Percentiles rank a stretch among this genome's conserved stretches.
phyloP scores from a whole-genome alignment of 129 eudicot genomes.

The Smallanthus sonchifolius region DNA sequence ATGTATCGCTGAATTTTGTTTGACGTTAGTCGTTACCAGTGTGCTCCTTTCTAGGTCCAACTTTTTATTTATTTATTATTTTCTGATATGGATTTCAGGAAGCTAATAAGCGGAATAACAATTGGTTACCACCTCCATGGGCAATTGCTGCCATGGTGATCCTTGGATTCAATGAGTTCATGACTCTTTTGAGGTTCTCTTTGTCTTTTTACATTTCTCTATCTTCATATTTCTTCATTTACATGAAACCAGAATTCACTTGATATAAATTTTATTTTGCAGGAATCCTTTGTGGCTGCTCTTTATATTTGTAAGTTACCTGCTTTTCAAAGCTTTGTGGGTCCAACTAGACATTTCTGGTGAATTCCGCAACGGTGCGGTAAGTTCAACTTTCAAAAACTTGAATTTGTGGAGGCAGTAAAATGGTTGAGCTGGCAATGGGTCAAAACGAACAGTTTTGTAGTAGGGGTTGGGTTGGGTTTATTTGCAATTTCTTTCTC shows the following conservation, averaged over 20 bases:
- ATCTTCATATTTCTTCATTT: not conserved
- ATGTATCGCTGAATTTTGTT: not conserved
- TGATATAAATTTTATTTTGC: slow-evolving; percentile 13
- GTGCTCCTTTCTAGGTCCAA: not conserved
- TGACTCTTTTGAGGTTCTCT: slow-evolving; percentile 88
- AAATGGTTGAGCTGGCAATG: not conserved
- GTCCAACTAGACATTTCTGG: slow-evolving; percentile 90
- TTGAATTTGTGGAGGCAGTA: not conserved
- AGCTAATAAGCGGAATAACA: slow-evolving; percentile 89
- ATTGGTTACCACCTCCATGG: slow-evolving; percentile 99
- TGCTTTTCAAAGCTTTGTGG: slow-evolving; percentile 92
- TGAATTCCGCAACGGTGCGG: slow-evolving; percentile 86
- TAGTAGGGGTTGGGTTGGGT: not conserved
- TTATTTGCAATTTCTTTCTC: not conserved
- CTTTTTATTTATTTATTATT: not conserved
- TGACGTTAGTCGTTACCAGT: not conserved
- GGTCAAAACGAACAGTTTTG: not conserved
- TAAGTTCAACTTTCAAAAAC: slow-evolving; percentile 39
- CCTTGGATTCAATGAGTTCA: slow-evolving; percentile 92
- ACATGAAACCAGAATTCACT: slow-evolving; percentile 8
- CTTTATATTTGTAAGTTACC: slow-evolving; percentile 66
- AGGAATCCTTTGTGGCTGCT: slow-evolving; percentile 88
- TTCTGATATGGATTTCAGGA: slow-evolving; percentile 51
- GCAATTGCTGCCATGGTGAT: slow-evolving; percentile 77
- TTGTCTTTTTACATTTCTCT: not conserved